phyloP scores from a whole-genome alignment of 1,284 basidiomycete species.

The Pascua sp. region DNA sequence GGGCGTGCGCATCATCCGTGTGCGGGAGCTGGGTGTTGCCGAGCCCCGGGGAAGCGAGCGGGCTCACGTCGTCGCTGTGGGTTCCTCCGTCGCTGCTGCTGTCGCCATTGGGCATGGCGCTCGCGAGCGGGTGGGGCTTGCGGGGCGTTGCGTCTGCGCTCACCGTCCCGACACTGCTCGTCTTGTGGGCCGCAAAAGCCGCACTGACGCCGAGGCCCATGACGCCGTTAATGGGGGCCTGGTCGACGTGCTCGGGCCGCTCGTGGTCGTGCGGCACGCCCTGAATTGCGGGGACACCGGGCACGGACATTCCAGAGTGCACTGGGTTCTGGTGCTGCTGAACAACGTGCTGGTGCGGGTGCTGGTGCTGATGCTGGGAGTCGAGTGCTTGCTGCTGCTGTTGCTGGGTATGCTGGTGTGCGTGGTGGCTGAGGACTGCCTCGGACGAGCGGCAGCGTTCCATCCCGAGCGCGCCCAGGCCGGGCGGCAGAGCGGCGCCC shows the following conservation, averaged over 20 bases:
- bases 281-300: too few relatives aligned
- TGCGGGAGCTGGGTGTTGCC: neutral
- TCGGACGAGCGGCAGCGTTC: constrained; percentile 43
- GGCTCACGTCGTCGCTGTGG: constrained; percentile 3
- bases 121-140: constrained; percentile 13
- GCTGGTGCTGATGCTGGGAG: too few relatives aligned
- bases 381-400: too few relatives aligned
- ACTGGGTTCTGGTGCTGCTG: too few relatives aligned
- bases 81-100: neutral
- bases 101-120: neutral
- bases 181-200: constrained; percentile 1
- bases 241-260: too few relatives aligned
- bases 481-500: constrained; percentile 25
- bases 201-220: too few relatives aligned
- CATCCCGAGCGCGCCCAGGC: constrained; percentile 29
- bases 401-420: constrained; percentile 8
- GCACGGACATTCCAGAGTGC: too few relatives aligned
- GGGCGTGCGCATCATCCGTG: neutral
- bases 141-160: constrained; percentile 17
- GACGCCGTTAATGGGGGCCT: too few relatives aligned
- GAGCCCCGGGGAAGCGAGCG: constrained; percentile 7
- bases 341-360: too few relatives aligned
- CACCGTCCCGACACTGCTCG: constrained; percentile 2
- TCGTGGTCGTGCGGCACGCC: too few relatives aligned
- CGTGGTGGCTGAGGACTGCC: constrained; percentile 22